Conservation (phyloP, 305 asterid species). For the Fraxinus platypoda region DNA sequence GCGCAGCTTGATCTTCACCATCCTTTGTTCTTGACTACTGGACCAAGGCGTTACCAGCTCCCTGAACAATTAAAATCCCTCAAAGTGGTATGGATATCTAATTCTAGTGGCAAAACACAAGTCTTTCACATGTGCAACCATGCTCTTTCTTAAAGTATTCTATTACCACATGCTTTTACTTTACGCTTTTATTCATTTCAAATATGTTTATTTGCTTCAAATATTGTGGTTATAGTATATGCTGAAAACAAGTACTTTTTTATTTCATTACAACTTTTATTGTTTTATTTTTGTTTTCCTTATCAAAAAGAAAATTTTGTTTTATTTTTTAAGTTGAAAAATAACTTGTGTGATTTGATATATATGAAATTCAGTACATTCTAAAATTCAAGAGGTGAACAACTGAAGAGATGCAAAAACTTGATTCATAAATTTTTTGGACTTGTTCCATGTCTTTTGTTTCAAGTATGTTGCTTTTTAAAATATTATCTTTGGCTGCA, state of each 20-base stretch:
- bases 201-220: neutral
- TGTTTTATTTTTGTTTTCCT: neutral
- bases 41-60: conserved; percentile 66
- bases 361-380: neutral
- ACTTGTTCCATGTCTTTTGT: neutral
- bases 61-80: conserved; percentile 70
- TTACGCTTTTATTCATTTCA: neutral
- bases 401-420: neutral
- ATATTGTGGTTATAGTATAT: neutral
- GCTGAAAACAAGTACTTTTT: neutral
- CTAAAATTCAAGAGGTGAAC: neutral
- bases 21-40: conserved; percentile 77
- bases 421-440: neutral
- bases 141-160: neutral
- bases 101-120: neutral
- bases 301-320: too few relatives aligned
- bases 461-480: neutral
- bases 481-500: neutral
- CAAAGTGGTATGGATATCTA: conserved; percentile 57
- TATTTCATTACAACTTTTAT: neutral
- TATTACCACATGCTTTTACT: neutral
- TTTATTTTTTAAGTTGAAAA: neutral
- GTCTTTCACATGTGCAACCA: neutral
- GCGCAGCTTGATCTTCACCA: conserved; percentile 82
- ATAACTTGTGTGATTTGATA: neutral